Percentiles rank a stretch among this genome's conserved stretches.
These are phyloP conservation scores for Candida sanyiensis DNA, from an alignment of 805 yeast species.

Conservation along the genomic window DNA sequence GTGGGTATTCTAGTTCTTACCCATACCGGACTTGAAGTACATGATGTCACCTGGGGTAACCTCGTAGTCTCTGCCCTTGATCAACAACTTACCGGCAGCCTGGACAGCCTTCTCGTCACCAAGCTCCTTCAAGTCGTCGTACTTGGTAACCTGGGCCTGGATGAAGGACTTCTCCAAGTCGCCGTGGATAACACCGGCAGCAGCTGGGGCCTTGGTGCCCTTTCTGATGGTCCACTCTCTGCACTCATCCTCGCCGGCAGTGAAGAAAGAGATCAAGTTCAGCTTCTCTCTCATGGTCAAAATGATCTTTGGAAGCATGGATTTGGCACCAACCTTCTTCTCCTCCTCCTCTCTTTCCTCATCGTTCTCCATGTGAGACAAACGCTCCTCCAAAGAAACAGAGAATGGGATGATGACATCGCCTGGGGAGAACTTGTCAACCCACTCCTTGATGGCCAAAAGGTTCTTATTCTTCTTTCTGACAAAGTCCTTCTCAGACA, in stretches of 20 bases:
- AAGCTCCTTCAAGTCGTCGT: slow-evolving; percentile 65
- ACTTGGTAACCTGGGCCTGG: slow-evolving; percentile 88
- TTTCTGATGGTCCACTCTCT: slow-evolving; percentile 96
- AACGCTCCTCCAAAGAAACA: slow-evolving; percentile 86
- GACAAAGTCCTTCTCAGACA: slow-evolving; percentile 81
- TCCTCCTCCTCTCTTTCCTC: slow-evolving; percentile 75
- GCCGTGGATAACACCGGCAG: slow-evolving; percentile 97
- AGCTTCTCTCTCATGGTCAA: slow-evolving; percentile 81
- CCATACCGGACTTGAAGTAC: slow-evolving; percentile 91
- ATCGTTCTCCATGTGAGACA: slow-evolving; percentile 81
- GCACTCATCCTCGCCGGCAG: slow-evolving; percentile 94
- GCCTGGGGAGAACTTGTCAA: slow-evolving; percentile 80
- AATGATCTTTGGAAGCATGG: slow-evolving; percentile 84
- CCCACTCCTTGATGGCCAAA: slow-evolving; percentile 82
- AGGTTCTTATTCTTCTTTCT: slow-evolving; percentile 87
- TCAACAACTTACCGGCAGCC: slow-evolving; percentile 82
- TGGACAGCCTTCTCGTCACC: slow-evolving; percentile 79
- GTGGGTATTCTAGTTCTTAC: slow-evolving; percentile 39
- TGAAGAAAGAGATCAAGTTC: slow-evolving; percentile 87
- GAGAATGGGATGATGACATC: slow-evolving; percentile 89
- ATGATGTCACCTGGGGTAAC: slow-evolving; percentile 94
- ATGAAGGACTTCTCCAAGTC: slow-evolving; percentile 94
- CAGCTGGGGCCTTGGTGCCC: slow-evolving; percentile 95
- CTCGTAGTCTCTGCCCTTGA: slow-evolving; percentile 91
- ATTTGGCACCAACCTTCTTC: slow-evolving; percentile 62